phyloP scores from a whole-genome alignment of 208 protist genomes.

The Acanthamoeba healyi region DNA sequence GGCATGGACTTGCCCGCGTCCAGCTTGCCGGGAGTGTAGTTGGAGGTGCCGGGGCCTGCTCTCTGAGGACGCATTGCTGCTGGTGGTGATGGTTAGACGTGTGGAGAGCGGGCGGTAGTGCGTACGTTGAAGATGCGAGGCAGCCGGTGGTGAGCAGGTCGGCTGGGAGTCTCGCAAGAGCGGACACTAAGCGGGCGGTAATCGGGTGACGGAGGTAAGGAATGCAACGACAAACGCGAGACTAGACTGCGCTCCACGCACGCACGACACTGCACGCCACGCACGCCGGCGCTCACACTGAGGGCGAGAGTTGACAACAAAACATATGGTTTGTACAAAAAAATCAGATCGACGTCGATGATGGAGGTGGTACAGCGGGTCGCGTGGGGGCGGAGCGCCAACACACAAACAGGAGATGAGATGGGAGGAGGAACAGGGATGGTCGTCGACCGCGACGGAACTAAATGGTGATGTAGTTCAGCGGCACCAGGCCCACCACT shows the following conservation, averaged over 20 bases:
- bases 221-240: not conserved
- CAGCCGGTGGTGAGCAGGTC: not conserved
- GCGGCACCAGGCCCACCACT: constrained; percentile 51
- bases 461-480: constrained; percentile 55
- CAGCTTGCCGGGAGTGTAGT: not conserved
- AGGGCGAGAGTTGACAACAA: too few species aligned
- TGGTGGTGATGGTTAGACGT: too few species aligned
- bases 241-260: not conserved
- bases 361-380: too few species aligned
- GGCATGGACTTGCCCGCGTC: not conserved
- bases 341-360: too few species aligned
- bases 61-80: not conserved
- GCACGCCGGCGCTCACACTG: too few species aligned
- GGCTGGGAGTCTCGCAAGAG: not conserved
- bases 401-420: not conserved
- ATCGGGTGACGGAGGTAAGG: not conserved
- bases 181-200: not conserved
- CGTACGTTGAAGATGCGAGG: too few species aligned
- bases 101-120: too few species aligned
- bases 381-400: too few species aligned
- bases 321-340: too few species aligned
- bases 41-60: not conserved
- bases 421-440: not conserved
- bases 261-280: not conserved
- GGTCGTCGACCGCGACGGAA: too few species aligned